Conservation (phyloP, 148 eudicot genomes). For the Rhododendron vialii region DNA sequence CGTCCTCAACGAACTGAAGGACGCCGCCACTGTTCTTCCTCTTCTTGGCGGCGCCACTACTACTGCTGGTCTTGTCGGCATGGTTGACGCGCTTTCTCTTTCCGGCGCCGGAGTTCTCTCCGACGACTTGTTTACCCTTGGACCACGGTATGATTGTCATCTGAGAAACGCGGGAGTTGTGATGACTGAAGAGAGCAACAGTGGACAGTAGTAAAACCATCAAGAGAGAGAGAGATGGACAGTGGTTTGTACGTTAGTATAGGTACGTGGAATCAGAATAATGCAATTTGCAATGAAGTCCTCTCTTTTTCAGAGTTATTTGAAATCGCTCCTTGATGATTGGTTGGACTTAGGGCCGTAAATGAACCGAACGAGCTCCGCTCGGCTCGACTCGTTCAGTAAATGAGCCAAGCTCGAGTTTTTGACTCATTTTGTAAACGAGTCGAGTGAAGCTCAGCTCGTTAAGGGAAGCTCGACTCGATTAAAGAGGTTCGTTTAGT, state of each 20-base stretch:
- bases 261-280: not conserved
- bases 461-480: too few species aligned
- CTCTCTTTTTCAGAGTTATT: not conserved
- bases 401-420: too few species aligned
- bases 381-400: too few species aligned
- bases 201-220: not conserved
- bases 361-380: too few species aligned
- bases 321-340: not conserved
- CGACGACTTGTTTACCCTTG: slow-evolving; percentile 50
- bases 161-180: not conserved
- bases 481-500: too few species aligned
- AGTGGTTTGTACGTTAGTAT: not conserved
- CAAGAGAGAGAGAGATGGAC: not conserved
- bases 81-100: slow-evolving; percentile 26
- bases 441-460: too few species aligned
- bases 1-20: slow-evolving; percentile 58
- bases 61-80: slow-evolving; percentile 24
- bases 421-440: too few species aligned
- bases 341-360: not conserved
- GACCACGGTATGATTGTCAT: slow-evolving; percentile 32
- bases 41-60: slow-evolving; percentile 6
- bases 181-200: not conserved
- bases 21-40: slow-evolving; percentile 39
- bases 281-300: not conserved
- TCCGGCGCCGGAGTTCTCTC: slow-evolving; percentile 17